Conservation (phyloP, 345 rosid genomes). For the Laguncularia racemosa region DNA sequence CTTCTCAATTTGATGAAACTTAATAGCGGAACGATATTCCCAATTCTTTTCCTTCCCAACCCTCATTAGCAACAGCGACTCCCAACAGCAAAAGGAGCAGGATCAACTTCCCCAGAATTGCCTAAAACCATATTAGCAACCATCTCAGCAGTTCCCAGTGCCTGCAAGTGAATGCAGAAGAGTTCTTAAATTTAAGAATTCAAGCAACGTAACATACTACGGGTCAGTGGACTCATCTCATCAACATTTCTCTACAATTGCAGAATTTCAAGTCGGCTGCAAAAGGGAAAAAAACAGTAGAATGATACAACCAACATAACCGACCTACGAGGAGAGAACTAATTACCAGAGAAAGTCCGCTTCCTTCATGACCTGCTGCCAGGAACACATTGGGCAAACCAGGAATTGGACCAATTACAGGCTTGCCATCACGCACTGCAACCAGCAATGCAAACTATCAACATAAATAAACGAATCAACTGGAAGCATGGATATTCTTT, state of each 20-base stretch:
- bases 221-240: too few relatives aligned
- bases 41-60: background rate
- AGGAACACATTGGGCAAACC: slow-evolving; percentile 55
- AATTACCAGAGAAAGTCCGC: slow-evolving; percentile 82
- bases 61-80: slow-evolving; percentile 28
- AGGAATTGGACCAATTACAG: slow-evolving; percentile 67
- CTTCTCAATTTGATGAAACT: too few relatives aligned
- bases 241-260: background rate
- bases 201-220: too few relatives aligned
- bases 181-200: background rate
- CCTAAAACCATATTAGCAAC: slow-evolving; percentile 65
- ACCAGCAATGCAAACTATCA: slow-evolving; percentile 10
- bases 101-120: slow-evolving; percentile 39
- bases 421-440: slow-evolving; percentile 92
- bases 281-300: background rate
- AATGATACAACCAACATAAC: too few relatives aligned
- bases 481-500: background rate
- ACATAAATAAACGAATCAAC: background rate
- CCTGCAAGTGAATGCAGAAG: slow-evolving; percentile 34
- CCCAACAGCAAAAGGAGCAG: slow-evolving; percentile 42
- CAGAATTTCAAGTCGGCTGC: background rate
- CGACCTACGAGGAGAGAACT: background rate
- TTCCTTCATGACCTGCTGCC: slow-evolving; percentile 96
- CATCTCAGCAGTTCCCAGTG: slow-evolving; percentile 89
- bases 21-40: too few relatives aligned